Percentiles rank a stretch among this genome's conserved stretches.
These are phyloP conservation scores for Starmerella etchellsii DNA, from an alignment of 805 yeast genomes.

Conservation along the genomic window DNA sequence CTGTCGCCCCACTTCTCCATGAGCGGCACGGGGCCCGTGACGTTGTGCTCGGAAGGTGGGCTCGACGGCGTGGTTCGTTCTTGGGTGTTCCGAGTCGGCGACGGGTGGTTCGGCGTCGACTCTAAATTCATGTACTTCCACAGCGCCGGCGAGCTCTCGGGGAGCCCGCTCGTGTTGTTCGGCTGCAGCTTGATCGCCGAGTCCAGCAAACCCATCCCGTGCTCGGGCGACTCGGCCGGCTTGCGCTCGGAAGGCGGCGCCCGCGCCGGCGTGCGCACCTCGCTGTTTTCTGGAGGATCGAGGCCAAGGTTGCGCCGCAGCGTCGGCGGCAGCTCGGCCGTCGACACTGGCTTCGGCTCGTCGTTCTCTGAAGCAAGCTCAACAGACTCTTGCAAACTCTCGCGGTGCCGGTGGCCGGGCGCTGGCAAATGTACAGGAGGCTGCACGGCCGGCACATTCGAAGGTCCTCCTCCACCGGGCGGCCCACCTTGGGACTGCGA, in stretches of 20 bases:
- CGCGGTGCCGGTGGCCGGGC: not conserved
- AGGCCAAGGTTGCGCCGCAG: not conserved
- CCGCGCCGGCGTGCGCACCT: too few relatives aligned
- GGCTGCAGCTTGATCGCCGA: conserved; percentile 24
- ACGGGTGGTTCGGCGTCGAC: conserved; percentile 30
- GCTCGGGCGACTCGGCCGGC: too few relatives aligned
- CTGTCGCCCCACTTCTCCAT: conserved; percentile 12
- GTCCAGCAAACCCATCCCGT: conserved; percentile 1
- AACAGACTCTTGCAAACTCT: not conserved
- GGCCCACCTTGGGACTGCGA: too few relatives aligned
- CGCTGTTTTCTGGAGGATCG: not conserved
- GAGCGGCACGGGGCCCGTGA: conserved; percentile 4
- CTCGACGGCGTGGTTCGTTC: not conserved
- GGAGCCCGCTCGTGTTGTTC: conserved; percentile 31
- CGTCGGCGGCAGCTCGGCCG: not conserved
- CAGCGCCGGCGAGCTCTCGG: conserved; percentile 64
- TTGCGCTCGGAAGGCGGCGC: too few relatives aligned
- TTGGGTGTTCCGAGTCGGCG: not conserved
- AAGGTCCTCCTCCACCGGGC: too few relatives aligned
- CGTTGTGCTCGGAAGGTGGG: not conserved
- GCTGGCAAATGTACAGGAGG: too few relatives aligned
- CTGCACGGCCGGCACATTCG: too few relatives aligned
- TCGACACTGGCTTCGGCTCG: not conserved
- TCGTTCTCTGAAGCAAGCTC: not conserved
- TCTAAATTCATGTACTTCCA: conserved; percentile 83